Base-by-base conservation (phyloP, 1,284 basidiomycete genomes). In the Rhodotorula sp. region DNA sequence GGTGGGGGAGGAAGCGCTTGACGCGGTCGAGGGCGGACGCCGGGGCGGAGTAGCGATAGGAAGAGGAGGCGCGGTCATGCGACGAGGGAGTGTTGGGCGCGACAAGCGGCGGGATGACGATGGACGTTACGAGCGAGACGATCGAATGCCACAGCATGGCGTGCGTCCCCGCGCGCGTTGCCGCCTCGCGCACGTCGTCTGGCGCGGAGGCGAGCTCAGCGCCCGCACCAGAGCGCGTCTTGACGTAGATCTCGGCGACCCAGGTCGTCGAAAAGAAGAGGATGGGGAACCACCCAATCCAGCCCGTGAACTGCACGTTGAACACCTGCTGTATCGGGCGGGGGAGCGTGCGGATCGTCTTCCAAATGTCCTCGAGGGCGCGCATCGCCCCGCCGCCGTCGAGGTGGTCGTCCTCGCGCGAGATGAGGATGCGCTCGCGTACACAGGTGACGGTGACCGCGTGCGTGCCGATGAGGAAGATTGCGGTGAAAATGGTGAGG, bases 161-260 rank as follows among this genome's bases (percentile, higher is more conserved):
- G 10, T 89, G 86, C 9, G 92, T 89, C 21, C 94, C 95, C 0
- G 91, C 86, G 9, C 74, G 59, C 53, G 73, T 78, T 73, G 81
- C 81, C 66, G 78, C 64, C 61, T 72, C 58, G 70, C 80, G 54
- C 66, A 80, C 46, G 10, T 46, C 37, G 21, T 46, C 27, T 6
- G 65, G 53, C 1, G 69, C 74, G 2, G 53, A 37, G 10, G 71
- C 63, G 17, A 76, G 66, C 36, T 78, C 70, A 82, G 76, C 88
- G 12, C 94, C 85, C 77, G 94, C 92, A 57, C 95, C 87, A 82
- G 92, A 95, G 1, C 32, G 29, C 53, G 59, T 29, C 7, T 83
- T 83, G 76, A 89, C 90, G 84, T 96, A 88, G 22, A 95, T 86
- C 78, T 95, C 93, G 21, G 90, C 90, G 61, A 96, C 87, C 83